Evolutionary conservation across 2,329 filamentous ascomycete genomes (phyloP).

Genomic region (Hymenoscyphus scutula): DNA sequence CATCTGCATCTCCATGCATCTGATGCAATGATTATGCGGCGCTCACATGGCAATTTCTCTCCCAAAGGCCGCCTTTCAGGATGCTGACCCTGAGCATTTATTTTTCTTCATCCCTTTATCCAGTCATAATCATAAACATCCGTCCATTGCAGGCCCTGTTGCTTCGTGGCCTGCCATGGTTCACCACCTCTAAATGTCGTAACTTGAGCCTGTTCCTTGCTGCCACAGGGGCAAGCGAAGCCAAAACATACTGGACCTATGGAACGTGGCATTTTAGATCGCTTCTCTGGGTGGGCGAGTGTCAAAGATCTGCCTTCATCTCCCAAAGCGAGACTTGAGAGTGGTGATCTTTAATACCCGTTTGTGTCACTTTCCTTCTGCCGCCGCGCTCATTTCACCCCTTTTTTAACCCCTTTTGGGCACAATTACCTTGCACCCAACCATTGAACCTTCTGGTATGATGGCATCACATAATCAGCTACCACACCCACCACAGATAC

Average conservation of each 20-base stretch:
- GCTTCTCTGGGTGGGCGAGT: not conserved
- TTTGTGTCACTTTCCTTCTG: constrained; percentile 6
- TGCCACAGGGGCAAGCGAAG: not conserved
- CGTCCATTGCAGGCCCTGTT: not conserved
- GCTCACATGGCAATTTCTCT: constrained; percentile 6
- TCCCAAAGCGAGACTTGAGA: not conserved
- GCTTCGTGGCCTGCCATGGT: not conserved
- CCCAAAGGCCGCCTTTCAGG: not conserved
- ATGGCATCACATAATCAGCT: not conserved
- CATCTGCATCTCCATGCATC: constrained; percentile 8
- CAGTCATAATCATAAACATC: not conserved
- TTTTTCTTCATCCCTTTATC: constrained; percentile 1
- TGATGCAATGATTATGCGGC: constrained; percentile 3
- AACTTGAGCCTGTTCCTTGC: not conserved
- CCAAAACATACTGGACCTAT: not conserved
- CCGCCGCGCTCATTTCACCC: not conserved
- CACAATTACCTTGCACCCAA: not conserved
- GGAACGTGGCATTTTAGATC: not conserved
- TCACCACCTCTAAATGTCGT: not conserved
- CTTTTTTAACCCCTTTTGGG: constrained; percentile 4
- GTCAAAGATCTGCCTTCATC: constrained; percentile 8
- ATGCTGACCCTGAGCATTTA: not conserved
- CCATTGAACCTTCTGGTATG: not conserved
- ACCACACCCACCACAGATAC: not conserved
- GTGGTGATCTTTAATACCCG: constrained; percentile 4